A percentile compares a stretch with the other conserved stretches of the same genome.
Conservation (phyloP, 2,329 filamentous ascomycete species). For the Phialocephala subalpina region DNA sequence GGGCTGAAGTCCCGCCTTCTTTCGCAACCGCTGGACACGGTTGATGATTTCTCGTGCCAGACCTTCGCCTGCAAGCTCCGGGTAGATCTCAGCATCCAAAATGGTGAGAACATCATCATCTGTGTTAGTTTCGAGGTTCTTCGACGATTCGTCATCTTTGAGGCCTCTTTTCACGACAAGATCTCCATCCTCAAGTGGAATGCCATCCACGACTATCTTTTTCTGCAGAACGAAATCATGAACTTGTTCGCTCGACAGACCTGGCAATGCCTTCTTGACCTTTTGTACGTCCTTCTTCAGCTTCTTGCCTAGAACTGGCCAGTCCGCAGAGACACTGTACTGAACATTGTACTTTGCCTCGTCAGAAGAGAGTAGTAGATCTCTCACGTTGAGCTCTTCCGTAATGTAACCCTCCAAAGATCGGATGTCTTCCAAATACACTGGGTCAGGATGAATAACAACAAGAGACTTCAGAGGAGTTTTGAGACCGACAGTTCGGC, state of each 20-base stretch:
- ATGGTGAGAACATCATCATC: slow-evolving; percentile 92
- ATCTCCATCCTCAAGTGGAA: slow-evolving; percentile 82
- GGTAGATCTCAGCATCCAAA: slow-evolving; percentile 82
- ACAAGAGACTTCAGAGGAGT: slow-evolving; percentile 89
- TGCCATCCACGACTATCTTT: slow-evolving; percentile 84
- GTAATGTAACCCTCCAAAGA: slow-evolving; percentile 88
- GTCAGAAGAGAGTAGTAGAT: slow-evolving; percentile 83
- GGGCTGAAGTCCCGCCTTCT: slow-evolving; percentile 89
- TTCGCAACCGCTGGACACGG: slow-evolving; percentile 89
- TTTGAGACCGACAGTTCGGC: slow-evolving; percentile 85
- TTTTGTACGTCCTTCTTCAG: slow-evolving; percentile 92
- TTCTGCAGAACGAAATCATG: slow-evolving; percentile 78
- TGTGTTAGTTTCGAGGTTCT: slow-evolving; percentile 84
- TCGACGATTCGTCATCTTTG: slow-evolving; percentile 73
- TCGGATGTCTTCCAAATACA: slow-evolving; percentile 87
- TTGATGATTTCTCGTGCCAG: slow-evolving; percentile 92
- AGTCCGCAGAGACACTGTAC: slow-evolving; percentile 90
- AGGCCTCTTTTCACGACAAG: slow-evolving; percentile 83
- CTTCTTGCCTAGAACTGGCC: slow-evolving; percentile 95
- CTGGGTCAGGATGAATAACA: slow-evolving; percentile 83
- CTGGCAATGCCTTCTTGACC: slow-evolving; percentile 89
- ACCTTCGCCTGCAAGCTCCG: slow-evolving; percentile 87
- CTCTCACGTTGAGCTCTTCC: slow-evolving; percentile 90
- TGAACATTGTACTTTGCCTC: slow-evolving; percentile 92
- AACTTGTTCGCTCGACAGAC: slow-evolving; percentile 80